Base-by-base conservation (phyloP, 2,329 filamentous ascomycete genomes). In the Lachnum nothofagi region DNA sequence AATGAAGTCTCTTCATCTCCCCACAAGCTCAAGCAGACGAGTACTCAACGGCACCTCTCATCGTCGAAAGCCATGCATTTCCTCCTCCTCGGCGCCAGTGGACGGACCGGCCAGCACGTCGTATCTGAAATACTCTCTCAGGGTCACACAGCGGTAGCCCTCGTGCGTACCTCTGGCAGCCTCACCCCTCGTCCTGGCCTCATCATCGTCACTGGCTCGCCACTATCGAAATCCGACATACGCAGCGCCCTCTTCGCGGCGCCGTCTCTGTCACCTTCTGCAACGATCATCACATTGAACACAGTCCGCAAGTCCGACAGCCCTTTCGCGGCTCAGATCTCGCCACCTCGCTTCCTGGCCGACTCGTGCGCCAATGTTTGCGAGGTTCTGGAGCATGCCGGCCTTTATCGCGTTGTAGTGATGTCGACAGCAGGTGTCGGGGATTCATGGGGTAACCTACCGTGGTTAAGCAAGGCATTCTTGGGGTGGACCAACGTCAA, bases 51-150 rank as follows among this genome's bases (percentile, higher is more conserved):
- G 29, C 45, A 56, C 47, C 47, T 59, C 44, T 55, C 46, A 58
- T 52, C 42, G 12, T 50, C 47, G 35, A 50, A 49, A 43, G 35
- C 34, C 38, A 70, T 70, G 67, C 64, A 69, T 50, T 64, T 71
- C 49, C 64, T 74, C 40, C 65, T 73, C 12, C 62, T 74, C n/a
- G 71, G 70, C 44, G 67, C 68, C 42, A 71, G 63, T 52, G 70
- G 71, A 27, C 69, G 71, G 12, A 72, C 68, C 3, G 72, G 72
- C 60, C 61, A 67, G 49, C 66, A 69, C 9, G 68, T 73, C 24
- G 62, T 73, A 16, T 60, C 63, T 16, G 65, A 72, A 51, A 44
- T 71, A 4, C 62, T 73, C 19, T 52, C 57, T 14, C 66, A 67
- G 46, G 63, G 64, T 12, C 68, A 73, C 46, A 66, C 63, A 17